phyloP scores from a whole-genome alignment of 1,284 basidiomycete species.

The Sporisorium reilianum region DNA sequence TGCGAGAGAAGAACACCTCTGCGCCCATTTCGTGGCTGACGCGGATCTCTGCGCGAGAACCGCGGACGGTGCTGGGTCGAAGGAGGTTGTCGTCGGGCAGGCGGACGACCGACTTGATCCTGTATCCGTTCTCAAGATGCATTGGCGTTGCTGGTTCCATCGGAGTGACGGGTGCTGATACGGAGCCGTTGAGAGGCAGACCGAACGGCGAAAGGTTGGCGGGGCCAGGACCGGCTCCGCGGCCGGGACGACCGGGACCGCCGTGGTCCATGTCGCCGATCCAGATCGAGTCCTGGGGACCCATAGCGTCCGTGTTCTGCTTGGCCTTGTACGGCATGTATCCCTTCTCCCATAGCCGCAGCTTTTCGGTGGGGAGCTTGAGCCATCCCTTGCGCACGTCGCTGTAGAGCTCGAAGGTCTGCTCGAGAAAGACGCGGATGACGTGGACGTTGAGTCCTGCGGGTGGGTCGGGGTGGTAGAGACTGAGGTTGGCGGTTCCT shows the following conservation, averaged over 20 bases:
- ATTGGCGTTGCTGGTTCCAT: slow-evolving; percentile 50
- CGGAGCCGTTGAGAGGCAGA: slow-evolving; percentile 49
- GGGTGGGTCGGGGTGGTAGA: slow-evolving; percentile 65
- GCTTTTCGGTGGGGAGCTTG: slow-evolving; percentile 62
- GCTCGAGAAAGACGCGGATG: slow-evolving; percentile 64
- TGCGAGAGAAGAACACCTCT: slow-evolving; percentile 66
- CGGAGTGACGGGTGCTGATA: slow-evolving; percentile 45
- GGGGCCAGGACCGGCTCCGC: slow-evolving; percentile 36
- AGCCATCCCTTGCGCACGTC: slow-evolving; percentile 59
- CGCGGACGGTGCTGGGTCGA: slow-evolving; percentile 64
- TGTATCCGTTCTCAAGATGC: slow-evolving; percentile 57
- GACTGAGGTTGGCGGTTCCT: slow-evolving; percentile 56
- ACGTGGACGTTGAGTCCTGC: slow-evolving; percentile 64
- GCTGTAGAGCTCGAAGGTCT: slow-evolving; percentile 66
- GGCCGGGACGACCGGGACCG: slow-evolving; percentile 49
- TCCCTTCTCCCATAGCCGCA: slow-evolving; percentile 66
- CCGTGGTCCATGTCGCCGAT: slow-evolving; percentile 48
- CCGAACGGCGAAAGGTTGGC: slow-evolving; percentile 53
- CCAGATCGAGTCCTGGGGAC: slow-evolving; percentile 57
- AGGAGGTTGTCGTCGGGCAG: slow-evolving; percentile 64
- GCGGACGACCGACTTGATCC: slow-evolving; percentile 62
- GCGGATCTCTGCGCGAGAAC: slow-evolving; percentile 63
- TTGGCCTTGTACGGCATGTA: slow-evolving; percentile 64
- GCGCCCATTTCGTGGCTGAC: slow-evolving; percentile 66
- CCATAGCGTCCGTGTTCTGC: slow-evolving; percentile 43